Evolutionary conservation across 495 filamentous ascomycete genomes (phyloP), one percentile per base, ranked within the genome.

Genomic region (Aspergillus coremiiformis): DNA sequence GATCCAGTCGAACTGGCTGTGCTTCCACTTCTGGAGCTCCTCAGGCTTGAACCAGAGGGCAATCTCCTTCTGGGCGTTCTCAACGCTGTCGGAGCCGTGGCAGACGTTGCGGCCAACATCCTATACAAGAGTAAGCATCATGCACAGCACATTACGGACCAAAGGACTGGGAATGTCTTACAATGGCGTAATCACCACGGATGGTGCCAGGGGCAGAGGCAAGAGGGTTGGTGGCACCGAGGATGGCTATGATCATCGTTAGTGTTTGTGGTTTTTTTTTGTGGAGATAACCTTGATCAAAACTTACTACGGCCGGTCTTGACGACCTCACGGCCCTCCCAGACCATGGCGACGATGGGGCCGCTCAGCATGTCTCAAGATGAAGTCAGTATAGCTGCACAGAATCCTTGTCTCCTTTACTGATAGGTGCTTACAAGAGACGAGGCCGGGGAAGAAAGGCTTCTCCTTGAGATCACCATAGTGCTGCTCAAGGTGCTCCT

Each of bases 31-130:
- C 72, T 87, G 72, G 63, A 95, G 62, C 73, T 98, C 93, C 58
- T 80, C 83, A 60, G 84, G 72, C 69, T 82, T 77, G 87, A 98
- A 98, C 93, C 93, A 98, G 66, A 96, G 85, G 60, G 81, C 85
- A 68, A 98, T 98, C 81, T 98, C 93, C 87, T 96, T 96, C 86
- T 97, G 83, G 73, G 93, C 93, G 77, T 78, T 93, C 82, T 97
- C 93, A 74, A 97, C 91, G 74, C 79, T 82, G 83, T 98, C 93
- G 74, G 90, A 95, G 68, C 93, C 93, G 82, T 98, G 93, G 84
- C 93, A 96, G 75, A 98, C 89, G 81, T 98, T 98, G 69, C 93
- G 90, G 76, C 93, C 93, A 65, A 93, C 87, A 66, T 91, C 88
- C 82, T 85, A 55, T 6, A 11, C n/a, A 39, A 49, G 17, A 51